Base-by-base conservation (phyloP, 306 rosid species). In the Datisca glomerata region DNA sequence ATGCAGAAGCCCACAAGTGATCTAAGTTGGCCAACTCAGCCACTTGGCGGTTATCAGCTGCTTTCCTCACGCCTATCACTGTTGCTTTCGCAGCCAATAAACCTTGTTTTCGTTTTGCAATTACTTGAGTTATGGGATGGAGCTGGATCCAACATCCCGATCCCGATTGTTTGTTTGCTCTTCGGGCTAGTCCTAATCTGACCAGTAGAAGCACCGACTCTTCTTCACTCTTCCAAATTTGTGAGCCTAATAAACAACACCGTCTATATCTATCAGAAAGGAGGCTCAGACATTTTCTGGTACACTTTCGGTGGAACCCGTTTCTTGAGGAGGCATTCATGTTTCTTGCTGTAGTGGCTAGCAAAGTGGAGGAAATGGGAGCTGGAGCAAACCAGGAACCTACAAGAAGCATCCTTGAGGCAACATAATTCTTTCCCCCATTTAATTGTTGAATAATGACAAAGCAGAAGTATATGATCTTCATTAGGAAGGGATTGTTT, bases 1-100 rank as follows among this genome's bases (percentile, higher is more conserved):
- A 81, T 28, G 94, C 92, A 6, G 94, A 75, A 13, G 91, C 76
- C 96, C 96, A 86, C 5, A 68, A 55, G 48, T 86, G 96, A 64
- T 75, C 79, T 2, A 71, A 65, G 69, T 71, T 72, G 6, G 55
- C 57, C 60, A 46, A 53, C 12, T 65, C 60, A n/a, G n/a, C n/a
- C n/a, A n/a, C n/a, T n/a, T n/a, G n/a, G n/a, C n/a, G n/a, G 51
- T 57, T 73, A 5, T 78, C 72, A 11, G 51, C 47, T 15, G 44
- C 34, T 66, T 69, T 86, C 47, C 86, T 68, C 7, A 71, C 66
- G 5, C 89, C 84, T 53, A 81, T 76, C 48, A 81, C 73, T 14
- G 75, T 60, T 15, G 81, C 85, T 48, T 70, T 68, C 15, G 91
- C 83, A 46, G 67, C 83, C 33, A 53, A 69, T 34, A 80, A 70